These are phyloP conservation scores for Phlebiopsis gigantea DNA, from an alignment of 768 basidiomycete species.

Conservation along the genomic window DNA sequence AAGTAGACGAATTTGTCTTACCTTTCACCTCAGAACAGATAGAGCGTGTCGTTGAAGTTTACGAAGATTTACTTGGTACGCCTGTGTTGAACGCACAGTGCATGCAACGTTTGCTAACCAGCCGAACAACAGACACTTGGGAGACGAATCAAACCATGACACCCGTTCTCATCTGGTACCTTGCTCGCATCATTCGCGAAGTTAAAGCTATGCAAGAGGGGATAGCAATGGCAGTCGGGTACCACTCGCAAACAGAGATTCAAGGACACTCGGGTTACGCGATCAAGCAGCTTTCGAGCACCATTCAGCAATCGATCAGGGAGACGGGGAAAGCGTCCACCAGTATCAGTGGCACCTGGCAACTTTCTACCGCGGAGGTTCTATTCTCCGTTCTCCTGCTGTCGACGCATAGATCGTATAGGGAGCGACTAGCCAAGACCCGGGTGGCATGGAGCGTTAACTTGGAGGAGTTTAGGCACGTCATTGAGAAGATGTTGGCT, in stretches of 20 bases:
- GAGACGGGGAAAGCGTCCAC: background rate
- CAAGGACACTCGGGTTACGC: constrained; percentile 4
- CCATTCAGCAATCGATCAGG: background rate
- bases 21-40: constrained; percentile 18
- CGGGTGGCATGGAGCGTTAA: constrained; percentile 13
- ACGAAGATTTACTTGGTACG: constrained; percentile 17
- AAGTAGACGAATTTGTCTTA: constrained; percentile 16
- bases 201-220: constrained; percentile 2
- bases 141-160: constrained; percentile 2
- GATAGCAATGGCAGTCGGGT: constrained; percentile 4
- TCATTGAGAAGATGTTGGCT: constrained; percentile 18
- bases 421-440: constrained; percentile 15
- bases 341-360: constrained; percentile 6
- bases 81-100: too few relatives aligned
- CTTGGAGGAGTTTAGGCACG: constrained; percentile 12
- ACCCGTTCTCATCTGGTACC: constrained; percentile 15
- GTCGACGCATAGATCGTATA: constrained; percentile 19
- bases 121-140: background rate
- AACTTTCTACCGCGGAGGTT: constrained; percentile 12
- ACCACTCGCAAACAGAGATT: constrained; percentile 4
- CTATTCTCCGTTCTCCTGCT: constrained; percentile 15
- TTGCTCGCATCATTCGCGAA: constrained; percentile 15
- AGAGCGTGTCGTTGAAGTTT: constrained; percentile 16
- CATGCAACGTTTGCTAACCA: too few relatives aligned
- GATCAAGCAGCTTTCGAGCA: background rate